Evolutionary conservation across 768 basidiomycete genomes (phyloP).

Genomic region (Trametes cinnabarina): DNA sequence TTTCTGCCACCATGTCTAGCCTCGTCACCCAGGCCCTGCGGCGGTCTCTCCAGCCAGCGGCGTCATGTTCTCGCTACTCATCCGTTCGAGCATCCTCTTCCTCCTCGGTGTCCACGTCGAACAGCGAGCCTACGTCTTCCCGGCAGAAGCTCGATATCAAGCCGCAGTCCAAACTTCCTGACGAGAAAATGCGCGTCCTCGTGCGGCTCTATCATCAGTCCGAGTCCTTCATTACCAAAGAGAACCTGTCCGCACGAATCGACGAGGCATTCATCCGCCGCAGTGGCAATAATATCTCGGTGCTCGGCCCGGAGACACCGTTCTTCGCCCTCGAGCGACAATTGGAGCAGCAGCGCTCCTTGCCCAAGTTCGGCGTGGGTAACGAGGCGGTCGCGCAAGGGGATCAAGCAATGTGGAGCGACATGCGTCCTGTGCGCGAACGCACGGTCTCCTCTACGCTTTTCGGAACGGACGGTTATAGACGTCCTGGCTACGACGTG

Average conservation of each 20-base stretch:
- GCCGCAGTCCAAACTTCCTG: slow-evolving; percentile 40
- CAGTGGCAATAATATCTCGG: no score
- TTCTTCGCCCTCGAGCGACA: slow-evolving; percentile 20
- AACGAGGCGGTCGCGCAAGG: slow-evolving; percentile 22
- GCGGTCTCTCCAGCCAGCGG: slow-evolving; percentile 8
- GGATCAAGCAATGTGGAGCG: slow-evolving; percentile 32
- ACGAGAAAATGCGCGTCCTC: slow-evolving; percentile 64
- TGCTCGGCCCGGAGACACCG: slow-evolving; percentile 12
- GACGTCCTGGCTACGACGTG: slow-evolving; percentile 46
- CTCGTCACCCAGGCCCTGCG: slow-evolving; percentile 13
- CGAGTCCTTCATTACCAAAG: slow-evolving; percentile 65
- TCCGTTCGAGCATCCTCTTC: slow-evolving; percentile 18
- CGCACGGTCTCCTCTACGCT: slow-evolving; percentile 48
- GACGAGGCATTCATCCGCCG: slow-evolving; percentile 55
- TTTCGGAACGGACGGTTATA: slow-evolving; percentile 53
- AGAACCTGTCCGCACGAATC: slow-evolving; percentile 63
- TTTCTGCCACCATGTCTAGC: slow-evolving; percentile 18
- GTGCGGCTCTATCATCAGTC: slow-evolving; percentile 78
- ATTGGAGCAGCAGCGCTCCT: slow-evolving; percentile 7
- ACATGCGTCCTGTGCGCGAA: slow-evolving; percentile 34
- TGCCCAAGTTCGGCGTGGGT: slow-evolving; percentile 21
- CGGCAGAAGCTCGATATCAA: slow-evolving; percentile 4
- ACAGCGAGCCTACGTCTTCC: background rate
- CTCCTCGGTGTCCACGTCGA: background rate
- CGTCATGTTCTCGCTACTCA: slow-evolving; percentile 15